Evolutionary conservation across 352 stramenopile species (phyloP), one percentile per base, ranked within the genome.

Genomic region (Globisporangium middletonii): DNA sequence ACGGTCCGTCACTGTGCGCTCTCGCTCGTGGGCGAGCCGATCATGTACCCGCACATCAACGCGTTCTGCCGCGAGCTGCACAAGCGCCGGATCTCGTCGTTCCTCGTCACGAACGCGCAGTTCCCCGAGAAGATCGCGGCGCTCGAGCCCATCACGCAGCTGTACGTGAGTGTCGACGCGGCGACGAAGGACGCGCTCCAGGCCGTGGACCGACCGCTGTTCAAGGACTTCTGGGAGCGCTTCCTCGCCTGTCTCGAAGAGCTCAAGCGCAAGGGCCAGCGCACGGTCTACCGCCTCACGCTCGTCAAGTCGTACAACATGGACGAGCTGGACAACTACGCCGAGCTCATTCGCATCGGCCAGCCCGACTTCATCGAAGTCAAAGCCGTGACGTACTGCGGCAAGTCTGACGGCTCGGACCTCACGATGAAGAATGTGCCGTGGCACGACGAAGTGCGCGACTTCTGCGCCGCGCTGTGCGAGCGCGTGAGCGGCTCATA

Each of bases 11-110:
- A 99, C 72, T 99, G 97, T 67, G 96, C 97, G 13, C 74, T 99
- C n/a, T 98, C 88, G 56, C 76, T 99, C 11, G 95, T 99, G n/a
- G 95, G 96, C 15, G 96, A 99, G 63, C 95, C 96, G 27, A 99
- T 99, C 63, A 99, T 99, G 96, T 99, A 99, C 69, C 97, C 97
- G 11, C 77, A 95, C 55, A 99, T 99, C 63, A 98, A 99, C 69
- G 94, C 98, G 68, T 90, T 99, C 30, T 87, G 98, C 59, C 79
- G 81, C 33, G 90, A 99, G 67, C 79, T 99, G 57, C 97, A 99
- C 72, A 64, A 79, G 33, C 82, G 96, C 33, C 67, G 86, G 33
- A 99, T 99, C 64, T 98, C 90, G 35, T 98, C 96, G 7, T 99
- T 99, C 78, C 73, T 99, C 37, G 97, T 99, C 4, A 99, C 96